phyloP scores from a whole-genome alignment of 176 grass and related monocot species.

The Carex cristatella region DNA sequence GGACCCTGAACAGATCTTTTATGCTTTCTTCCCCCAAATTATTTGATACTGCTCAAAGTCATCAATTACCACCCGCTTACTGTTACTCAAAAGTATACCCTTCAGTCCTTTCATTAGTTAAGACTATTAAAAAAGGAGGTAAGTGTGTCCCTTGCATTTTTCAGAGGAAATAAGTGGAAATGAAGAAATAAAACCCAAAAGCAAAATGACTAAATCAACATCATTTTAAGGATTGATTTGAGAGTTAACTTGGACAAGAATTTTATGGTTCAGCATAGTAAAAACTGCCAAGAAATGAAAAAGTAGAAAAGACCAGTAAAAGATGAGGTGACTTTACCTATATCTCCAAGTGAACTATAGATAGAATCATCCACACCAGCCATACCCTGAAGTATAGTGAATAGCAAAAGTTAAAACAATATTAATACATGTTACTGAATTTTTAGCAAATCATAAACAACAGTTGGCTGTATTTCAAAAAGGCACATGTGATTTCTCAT shows the following conservation, averaged over 20 bases:
- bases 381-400: slow-evolving; percentile 26
- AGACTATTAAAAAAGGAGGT: not conserved
- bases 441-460: not conserved
- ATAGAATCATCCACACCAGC: slow-evolving; percentile 72
- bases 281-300: not conserved
- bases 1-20: not conserved
- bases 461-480: not conserved
- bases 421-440: not conserved
- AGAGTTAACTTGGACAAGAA: not conserved
- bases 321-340: slow-evolving; percentile 36
- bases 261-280: not conserved
- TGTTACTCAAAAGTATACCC: no score
- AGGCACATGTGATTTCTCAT: not conserved
- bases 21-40: not conserved
- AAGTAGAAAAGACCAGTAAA: not conserved
- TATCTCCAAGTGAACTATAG: slow-evolving; percentile 65
- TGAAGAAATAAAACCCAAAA: not conserved
- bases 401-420: slow-evolving; percentile 28
- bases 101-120: not conserved
- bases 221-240: not conserved
- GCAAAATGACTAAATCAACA: not conserved
- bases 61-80: no score
- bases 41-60: not conserved
- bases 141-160: not conserved
- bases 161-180: not conserved